A percentile compares a stretch with the other conserved stretches of the same genome.
Evolutionary conservation across 2,329 filamentous ascomycete species (phyloP).

Genomic region (Byssothecium circinans): DNA sequence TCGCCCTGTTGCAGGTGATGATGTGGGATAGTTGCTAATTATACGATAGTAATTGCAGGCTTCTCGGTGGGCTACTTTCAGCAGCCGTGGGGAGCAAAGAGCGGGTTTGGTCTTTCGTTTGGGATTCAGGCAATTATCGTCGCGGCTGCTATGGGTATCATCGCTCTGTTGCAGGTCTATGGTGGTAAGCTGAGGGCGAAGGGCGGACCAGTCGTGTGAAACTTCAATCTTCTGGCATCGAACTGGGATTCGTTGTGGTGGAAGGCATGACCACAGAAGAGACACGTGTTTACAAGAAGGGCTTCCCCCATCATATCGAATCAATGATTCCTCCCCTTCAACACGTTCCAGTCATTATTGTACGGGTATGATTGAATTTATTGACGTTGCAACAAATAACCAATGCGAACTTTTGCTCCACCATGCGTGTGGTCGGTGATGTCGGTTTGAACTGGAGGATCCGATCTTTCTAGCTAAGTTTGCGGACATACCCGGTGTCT

Average conservation of each 20-base stretch:
- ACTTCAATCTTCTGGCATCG: neutral
- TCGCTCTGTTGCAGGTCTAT: slow-evolving; percentile 32
- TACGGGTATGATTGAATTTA: too few species aligned
- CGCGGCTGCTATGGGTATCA: slow-evolving; percentile 28
- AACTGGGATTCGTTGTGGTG: neutral
- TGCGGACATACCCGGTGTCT: too few species aligned
- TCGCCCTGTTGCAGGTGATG: neutral
- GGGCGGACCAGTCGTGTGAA: slow-evolving; percentile 20
- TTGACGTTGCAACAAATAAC: too few species aligned
- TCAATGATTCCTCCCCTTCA: too few species aligned
- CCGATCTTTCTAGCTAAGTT: too few species aligned
- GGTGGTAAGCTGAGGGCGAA: slow-evolving; percentile 29
- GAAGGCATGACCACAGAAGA: too few species aligned
- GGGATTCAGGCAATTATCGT: slow-evolving; percentile 41
- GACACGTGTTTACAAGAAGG: too few species aligned
- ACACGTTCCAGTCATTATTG: too few species aligned
- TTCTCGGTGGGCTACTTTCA: slow-evolving; percentile 43
- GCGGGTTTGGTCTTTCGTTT: slow-evolving; percentile 35
- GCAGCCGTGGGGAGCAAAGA: slow-evolving; percentile 34
- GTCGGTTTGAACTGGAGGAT: too few species aligned
- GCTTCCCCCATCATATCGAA: too few species aligned
- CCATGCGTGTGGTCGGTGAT: too few species aligned
- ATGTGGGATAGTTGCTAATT: neutral
- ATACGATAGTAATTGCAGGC: slow-evolving; percentile 26
- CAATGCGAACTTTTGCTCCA: too few species aligned